Evolutionary conservation across 2,329 filamentous ascomycete genomes (phyloP).

Genomic region (Epichloe festucae): DNA sequence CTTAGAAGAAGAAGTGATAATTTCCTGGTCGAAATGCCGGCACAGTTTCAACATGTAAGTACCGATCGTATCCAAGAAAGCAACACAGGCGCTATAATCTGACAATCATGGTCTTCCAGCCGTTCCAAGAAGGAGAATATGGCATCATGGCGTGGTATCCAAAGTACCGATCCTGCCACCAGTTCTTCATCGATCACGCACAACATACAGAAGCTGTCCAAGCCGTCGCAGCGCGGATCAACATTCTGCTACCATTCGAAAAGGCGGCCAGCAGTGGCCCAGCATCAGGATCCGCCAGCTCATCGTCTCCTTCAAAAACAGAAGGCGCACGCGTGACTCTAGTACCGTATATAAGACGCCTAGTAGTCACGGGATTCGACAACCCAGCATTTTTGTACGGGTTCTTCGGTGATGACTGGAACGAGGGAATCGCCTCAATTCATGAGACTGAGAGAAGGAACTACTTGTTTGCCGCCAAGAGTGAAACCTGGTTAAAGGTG

Average conservation of each 20-base stretch:
- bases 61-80: neutral
- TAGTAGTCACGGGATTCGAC: constrained; percentile 88
- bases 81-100: neutral
- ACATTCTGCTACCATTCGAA: constrained; percentile 84
- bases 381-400: constrained; percentile 75
- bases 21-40: constrained; percentile 7
- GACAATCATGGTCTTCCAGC: constrained; percentile 11
- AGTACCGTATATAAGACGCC: constrained; percentile 77
- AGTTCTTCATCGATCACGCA: constrained; percentile 83
- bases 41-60: constrained; percentile 11
- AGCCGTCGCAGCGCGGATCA: constrained; percentile 78
- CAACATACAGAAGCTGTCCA: constrained; percentile 76
- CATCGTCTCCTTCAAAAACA: neutral
- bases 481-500: constrained; percentile 75
- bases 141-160: constrained; percentile 91
- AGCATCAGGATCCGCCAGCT: neutral
- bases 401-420: constrained; percentile 95
- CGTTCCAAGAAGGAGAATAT: constrained; percentile 40
- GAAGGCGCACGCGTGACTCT: constrained; percentile 26
- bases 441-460: constrained; percentile 87
- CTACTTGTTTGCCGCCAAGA: constrained; percentile 91
- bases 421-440: constrained; percentile 62
- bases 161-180: constrained; percentile 77
- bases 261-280: constrained; percentile 28
- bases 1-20: neutral